Evolutionary conservation across 1,284 basidiomycete species (phyloP).

Genomic region (Marasmius tenuissimus): DNA sequence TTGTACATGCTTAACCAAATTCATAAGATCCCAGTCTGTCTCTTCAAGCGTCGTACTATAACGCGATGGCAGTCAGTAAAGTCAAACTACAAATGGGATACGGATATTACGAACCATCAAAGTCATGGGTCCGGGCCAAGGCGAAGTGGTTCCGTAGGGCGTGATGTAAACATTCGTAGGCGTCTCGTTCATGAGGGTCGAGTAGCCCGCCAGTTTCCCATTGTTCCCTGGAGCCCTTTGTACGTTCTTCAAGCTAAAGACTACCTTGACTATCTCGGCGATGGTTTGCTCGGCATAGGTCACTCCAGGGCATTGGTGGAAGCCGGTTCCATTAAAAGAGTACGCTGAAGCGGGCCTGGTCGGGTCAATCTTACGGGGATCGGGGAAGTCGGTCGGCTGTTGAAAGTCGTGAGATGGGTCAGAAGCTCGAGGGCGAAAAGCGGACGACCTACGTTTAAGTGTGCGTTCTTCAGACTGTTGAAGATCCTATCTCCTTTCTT

Average conservation of each 20-base stretch:
- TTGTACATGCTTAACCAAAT: no score
- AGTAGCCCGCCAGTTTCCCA: constrained; percentile 38
- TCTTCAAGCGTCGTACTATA: constrained; percentile 1
- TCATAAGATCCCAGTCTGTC: no score
- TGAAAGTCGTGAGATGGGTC: background rate
- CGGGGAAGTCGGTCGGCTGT: constrained; percentile 43
- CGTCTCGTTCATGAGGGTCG: constrained; percentile 23
- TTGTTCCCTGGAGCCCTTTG: constrained; percentile 42
- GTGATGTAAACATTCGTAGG: constrained; percentile 31
- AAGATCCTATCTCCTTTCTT: constrained; percentile 45
- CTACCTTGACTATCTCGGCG: constrained; percentile 41
- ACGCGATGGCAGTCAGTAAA: background rate
- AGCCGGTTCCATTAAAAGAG: constrained; percentile 43
- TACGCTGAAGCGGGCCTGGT: constrained; percentile 35
- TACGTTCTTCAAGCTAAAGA: constrained; percentile 47
- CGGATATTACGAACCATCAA: constrained; percentile 19
- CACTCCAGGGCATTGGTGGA: constrained; percentile 43
- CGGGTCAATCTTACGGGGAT: constrained; percentile 41
- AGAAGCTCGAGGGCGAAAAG: background rate
- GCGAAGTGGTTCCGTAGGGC: constrained; percentile 27
- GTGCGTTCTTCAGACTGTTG: constrained; percentile 48
- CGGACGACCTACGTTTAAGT: constrained; percentile 41
- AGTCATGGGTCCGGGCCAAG: constrained; percentile 33
- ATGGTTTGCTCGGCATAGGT: constrained; percentile 39
- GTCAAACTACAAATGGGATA: background rate